phyloP scores from a whole-genome alignment of 164 flowering plant genomes.

The Kingdonia uniflora region DNA sequence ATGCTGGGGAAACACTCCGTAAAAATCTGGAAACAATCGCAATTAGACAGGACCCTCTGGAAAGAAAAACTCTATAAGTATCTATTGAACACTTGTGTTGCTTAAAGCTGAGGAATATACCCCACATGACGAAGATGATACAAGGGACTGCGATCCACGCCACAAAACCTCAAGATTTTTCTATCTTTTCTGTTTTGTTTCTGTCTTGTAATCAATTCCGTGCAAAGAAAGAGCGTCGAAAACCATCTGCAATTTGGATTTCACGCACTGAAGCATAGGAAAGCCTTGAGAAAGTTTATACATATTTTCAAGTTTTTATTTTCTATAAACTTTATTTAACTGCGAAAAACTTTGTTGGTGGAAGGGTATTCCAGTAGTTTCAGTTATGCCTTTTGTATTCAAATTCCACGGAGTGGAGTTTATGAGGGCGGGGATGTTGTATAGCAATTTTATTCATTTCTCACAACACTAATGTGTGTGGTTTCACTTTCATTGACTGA shows the following conservation, averaged over 20 bases:
- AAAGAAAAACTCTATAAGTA: too few species aligned
- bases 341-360: too few species aligned
- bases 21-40: constrained; percentile 35
- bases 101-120: background rate
- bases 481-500: too few species aligned
- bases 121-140: constrained; percentile 40
- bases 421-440: too few species aligned
- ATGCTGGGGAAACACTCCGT: constrained; percentile 42
- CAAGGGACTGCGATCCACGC: constrained; percentile 73
- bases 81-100: too few species aligned
- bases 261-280: background rate
- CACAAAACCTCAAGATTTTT: constrained; percentile 85
- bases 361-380: too few species aligned
- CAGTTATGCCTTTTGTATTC: too few species aligned
- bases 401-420: too few species aligned
- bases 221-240: constrained; percentile 79
- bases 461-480: too few species aligned
- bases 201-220: constrained; percentile 91
- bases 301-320: background rate
- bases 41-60: background rate
- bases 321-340: too few species aligned
- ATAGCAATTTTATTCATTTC: too few species aligned
- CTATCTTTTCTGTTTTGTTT: constrained; percentile 48
- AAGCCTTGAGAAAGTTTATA: background rate
- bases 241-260: constrained; percentile 48